Base-by-base conservation (phyloP, 2,329 filamentous ascomycete species). In the Mycocentrospora acerina region DNA sequence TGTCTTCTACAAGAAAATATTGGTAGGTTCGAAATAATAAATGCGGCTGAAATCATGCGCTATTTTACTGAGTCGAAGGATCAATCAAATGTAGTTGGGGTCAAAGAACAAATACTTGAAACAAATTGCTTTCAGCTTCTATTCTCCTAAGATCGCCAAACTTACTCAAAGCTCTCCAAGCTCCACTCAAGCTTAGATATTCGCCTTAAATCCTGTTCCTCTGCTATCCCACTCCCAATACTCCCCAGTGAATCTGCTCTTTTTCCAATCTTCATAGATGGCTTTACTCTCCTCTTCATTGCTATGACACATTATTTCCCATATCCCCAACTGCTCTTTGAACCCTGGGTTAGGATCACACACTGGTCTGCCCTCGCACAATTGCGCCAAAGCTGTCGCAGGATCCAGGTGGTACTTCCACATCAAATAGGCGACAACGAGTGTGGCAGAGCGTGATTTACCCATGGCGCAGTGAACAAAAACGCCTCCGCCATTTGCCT, bases 391-490 rank as follows among this genome's bases (percentile, higher is more conserved):
- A 7, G 50, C 59, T 5, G 51, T 37, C 15, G 42, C 32, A 25
- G 48, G 38, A 7, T 45, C 47, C 7, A 57, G 15, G 2, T 35
- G 32, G 24, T 54, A 55, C 33, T 57, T 61, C 57, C 55, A 57
- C 42, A 65, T 62, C 34, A 65, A 28, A 46, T 59, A 66, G 14
- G 61, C 62, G 11, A 64, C 55, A 3, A 62, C 57, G 3, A 64
- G 41, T 11, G 62, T 60, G 8, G 62, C 62, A 18, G 52, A 57
- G 7, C 62, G 43, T 13, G 54, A 60, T 32, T 66, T 66, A 2
- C 62, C 62, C 61, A 66, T 66, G 1, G 60, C 62, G 27, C 62
- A 66, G 32, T 66, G 62, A 8, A 66, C 53, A 29, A 66, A 66
- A 0, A 66, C 59, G 3, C 60, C 53, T 12, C 36, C 37, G 4